Evolutionary conservation across 331 rosid species (phyloP).

Genomic region (Spiraea crenata): DNA sequence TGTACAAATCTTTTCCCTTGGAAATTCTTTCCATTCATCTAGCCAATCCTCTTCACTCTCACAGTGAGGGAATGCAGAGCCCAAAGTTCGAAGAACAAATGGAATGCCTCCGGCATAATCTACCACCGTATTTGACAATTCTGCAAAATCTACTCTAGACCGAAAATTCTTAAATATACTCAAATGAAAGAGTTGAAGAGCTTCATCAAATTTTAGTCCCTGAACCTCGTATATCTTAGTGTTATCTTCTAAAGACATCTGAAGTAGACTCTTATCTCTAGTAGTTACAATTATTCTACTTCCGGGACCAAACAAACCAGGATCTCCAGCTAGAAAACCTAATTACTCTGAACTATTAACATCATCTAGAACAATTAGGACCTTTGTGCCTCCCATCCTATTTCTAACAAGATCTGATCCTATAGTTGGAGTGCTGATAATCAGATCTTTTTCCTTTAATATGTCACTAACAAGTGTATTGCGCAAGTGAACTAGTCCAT

Average conservation of each 20-base stretch:
- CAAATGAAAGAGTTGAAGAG: neutral
- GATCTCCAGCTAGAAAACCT: neutral
- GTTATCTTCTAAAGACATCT: neutral
- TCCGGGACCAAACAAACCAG: neutral
- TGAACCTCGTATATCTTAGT: neutral
- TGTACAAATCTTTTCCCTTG: neutral
- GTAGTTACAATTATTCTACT: constrained; percentile 17
- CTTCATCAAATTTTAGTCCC: neutral
- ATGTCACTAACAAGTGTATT: neutral
- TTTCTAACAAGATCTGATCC: accelerated
- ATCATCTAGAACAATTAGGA: constrained; percentile 5
- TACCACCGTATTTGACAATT: neutral
- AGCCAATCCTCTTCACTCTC: neutral
- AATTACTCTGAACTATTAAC: neutral
- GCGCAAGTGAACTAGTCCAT: neutral
- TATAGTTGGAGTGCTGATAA: neutral
- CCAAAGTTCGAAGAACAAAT: constrained; percentile 14
- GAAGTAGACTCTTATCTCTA: neutral
- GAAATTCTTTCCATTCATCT: neutral
- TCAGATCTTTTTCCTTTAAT: neutral
- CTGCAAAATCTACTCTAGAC: neutral
- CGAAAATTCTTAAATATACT: neutral
- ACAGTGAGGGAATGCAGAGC: neutral
- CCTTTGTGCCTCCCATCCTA: neutral
- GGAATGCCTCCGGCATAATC: constrained; percentile 21